These are phyloP conservation scores for Carex scoparia DNA, from an alignment of 176 grass and related monocot species.

Conservation along the genomic window DNA sequence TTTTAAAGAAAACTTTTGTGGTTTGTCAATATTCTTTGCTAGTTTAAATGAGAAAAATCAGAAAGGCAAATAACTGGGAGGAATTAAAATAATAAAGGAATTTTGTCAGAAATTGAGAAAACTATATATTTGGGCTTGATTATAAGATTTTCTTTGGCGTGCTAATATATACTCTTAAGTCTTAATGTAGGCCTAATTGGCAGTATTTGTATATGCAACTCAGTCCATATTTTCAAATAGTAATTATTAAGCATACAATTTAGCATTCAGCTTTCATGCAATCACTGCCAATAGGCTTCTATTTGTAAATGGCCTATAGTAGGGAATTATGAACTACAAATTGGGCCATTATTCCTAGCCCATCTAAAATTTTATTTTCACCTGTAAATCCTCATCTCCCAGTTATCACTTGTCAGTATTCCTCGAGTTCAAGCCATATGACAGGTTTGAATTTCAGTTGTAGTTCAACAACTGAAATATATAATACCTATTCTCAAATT, in stretches of 20 bases:
- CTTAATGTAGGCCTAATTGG: background rate
- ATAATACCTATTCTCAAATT: too few relatives aligned
- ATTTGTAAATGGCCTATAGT: background rate
- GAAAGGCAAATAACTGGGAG: background rate
- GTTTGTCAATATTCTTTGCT: background rate
- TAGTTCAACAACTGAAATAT: too few relatives aligned
- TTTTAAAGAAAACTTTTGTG: too few relatives aligned
- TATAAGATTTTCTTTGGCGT: background rate
- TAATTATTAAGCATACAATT: background rate
- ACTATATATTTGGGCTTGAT: background rate
- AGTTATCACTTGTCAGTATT: too few relatives aligned
- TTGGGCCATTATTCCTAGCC: background rate
- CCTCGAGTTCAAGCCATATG: too few relatives aligned
- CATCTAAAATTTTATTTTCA: background rate
- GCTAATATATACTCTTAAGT: background rate
- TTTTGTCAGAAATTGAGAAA: background rate
- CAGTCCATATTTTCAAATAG: background rate
- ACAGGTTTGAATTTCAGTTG: background rate
- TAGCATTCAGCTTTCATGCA: background rate
- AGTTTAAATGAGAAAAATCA: background rate
- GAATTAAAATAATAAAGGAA: background rate
- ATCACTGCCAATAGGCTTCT: background rate
- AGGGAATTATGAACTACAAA: too few relatives aligned
- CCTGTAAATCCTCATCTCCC: background rate
- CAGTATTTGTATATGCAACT: background rate